These are phyloP conservation scores for Amoebophrya sp. DNA, from an alignment of 169 alveolate genomes.

Conservation along the genomic window DNA sequence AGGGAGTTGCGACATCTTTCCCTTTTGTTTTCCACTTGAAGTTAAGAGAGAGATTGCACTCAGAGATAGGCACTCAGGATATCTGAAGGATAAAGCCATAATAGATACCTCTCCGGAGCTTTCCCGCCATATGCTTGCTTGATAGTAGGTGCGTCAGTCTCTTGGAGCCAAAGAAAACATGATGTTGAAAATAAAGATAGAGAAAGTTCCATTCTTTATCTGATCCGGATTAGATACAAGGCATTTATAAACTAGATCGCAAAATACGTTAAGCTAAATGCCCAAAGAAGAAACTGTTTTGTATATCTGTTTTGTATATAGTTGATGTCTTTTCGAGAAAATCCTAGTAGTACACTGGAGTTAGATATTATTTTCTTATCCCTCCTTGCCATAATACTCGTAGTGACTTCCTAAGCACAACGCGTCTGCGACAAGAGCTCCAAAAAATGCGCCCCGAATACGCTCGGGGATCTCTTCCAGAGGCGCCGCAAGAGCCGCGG, in stretches of 20 bases:
- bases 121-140: slow-evolving; percentile 24
- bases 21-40: not conserved
- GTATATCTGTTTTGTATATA: not conserved
- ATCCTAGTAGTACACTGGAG: not conserved
- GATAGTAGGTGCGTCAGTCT: too few species aligned
- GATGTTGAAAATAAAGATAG: not conserved
- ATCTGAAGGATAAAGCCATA: too few species aligned
- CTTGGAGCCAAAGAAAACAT: too few species aligned
- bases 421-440: slow-evolving; percentile 42
- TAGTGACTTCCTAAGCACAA: slow-evolving; percentile 36
- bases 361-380: not conserved
- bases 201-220: not conserved
- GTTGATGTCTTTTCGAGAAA: not conserved
- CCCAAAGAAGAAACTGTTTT: not conserved
- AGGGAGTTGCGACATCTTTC: slow-evolving; percentile 28
- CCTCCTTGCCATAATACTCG: slow-evolving; percentile 41
- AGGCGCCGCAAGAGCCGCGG: too few species aligned
- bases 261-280: not conserved
- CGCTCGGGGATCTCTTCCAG: not conserved
- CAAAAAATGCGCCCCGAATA: slow-evolving; percentile 37
- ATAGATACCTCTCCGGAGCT: too few species aligned
- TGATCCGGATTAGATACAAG: not conserved
- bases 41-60: not conserved
- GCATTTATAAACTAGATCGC: not conserved
- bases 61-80: not conserved